Evolutionary conservation across 2,329 filamentous ascomycete species (phyloP), one percentile per base, ranked within the genome.

Genomic region (Xylariales sp.): DNA sequence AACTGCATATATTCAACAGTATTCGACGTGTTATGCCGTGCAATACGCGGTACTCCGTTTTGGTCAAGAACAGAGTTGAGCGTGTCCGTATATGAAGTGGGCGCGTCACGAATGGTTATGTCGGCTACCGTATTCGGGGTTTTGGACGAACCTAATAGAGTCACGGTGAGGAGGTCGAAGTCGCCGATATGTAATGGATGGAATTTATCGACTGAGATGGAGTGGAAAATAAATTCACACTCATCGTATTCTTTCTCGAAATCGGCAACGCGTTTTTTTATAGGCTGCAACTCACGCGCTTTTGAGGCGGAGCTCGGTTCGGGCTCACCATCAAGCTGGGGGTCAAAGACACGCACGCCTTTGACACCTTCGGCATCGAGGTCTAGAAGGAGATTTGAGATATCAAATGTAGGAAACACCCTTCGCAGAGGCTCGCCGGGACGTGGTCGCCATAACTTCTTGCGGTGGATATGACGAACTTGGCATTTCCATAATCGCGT

Each of bases 311-410:
- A 1, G 1, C 0, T 6, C 4, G 46, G 1, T 10, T 64, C 52
- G 5, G 66, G 76, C 3, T 59, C 69, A n/a, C 70, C 73, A 61
- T 82, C 82, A 52, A 83, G 78, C 4, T 72, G 69, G 3, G 79
- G 70, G 53, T 81, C 76, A 62, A 77, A 82, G 2, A 76, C 73
- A 34, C 85, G 83, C 46, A 87, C 84, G 54, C 79, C 75, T 1
- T 73, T 77, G 69, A 74, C 82, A 23, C 82, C 79, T 67, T 83
- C 80, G 52, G 83, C 83, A 69, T 88, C 86, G 46, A 89, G 83
- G 65, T 88, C 84, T 46, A 88, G 79, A 2, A 87, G 74, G 10
- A 84, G 69, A 18, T 79, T 62, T 12, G 83, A 80, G 48, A 84
- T 76, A 30, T 83, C 74, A 68, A 82, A 28, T 43, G 34, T 34